Evolutionary conservation across 164 flowering plant genomes (phyloP).

Genomic region (Vitis rupestris): DNA sequence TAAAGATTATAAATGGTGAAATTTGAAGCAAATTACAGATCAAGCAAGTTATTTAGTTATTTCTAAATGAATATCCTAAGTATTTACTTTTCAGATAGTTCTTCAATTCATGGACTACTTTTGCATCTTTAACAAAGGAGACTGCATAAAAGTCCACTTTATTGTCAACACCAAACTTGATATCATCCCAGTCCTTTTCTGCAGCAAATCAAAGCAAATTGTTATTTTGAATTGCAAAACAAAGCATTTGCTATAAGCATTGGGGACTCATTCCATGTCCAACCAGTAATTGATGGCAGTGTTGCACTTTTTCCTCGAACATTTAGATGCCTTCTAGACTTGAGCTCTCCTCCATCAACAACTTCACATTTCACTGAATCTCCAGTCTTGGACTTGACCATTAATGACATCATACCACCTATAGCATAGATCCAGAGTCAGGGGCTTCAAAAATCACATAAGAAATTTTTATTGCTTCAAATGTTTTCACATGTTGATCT

Average conservation of each 20-base stretch:
- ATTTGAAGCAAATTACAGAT: not conserved
- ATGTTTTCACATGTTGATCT: not conserved
- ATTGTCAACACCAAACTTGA: conserved; percentile 95
- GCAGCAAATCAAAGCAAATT: conserved; percentile 25
- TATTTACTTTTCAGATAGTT: conserved; percentile 70
- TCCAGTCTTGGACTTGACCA: conserved; percentile 87
- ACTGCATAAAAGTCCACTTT: conserved; percentile 94
- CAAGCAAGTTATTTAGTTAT: not conserved
- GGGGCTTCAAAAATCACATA: not conserved
- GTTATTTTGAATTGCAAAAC: not conserved
- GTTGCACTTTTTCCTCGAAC: conserved; percentile 99
- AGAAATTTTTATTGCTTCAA: not conserved
- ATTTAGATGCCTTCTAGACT: conserved; percentile 93
- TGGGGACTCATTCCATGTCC: conserved; percentile 5
- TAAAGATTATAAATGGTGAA: conserved; percentile 2
- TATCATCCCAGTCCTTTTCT: conserved; percentile 95
- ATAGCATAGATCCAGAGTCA: conserved; percentile 12
- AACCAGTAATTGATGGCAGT: conserved; percentile 94
- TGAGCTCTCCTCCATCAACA: conserved; percentile 97
- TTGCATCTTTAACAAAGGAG: conserved; percentile 94
- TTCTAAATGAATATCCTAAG: not conserved
- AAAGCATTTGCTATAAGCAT: not conserved
- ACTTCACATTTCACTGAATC: conserved; percentile 96
- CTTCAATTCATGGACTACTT: conserved; percentile 88
- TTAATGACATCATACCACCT: conserved; percentile 99